Conservation (phyloP, 1,284 basidiomycete species). For the Moesziomyces sp. region DNA sequence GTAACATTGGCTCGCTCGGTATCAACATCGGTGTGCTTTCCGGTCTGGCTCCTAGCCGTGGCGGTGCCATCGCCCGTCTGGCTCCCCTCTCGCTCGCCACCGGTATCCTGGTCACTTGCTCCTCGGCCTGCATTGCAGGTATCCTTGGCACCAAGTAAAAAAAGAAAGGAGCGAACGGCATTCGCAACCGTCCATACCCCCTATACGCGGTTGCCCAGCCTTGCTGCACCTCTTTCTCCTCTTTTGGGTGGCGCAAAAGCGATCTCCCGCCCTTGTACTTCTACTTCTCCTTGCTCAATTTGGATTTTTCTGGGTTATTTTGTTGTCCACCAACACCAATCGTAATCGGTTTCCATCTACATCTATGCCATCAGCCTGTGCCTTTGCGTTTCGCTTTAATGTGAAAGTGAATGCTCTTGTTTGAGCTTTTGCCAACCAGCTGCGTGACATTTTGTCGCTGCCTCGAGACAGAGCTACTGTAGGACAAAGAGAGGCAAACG, state of each 20-base stretch:
- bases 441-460: too few relatives aligned
- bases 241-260: neutral
- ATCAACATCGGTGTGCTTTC: conserved; percentile 89
- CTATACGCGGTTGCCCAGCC: conserved; percentile 3
- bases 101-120: conserved; percentile 68
- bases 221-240: neutral
- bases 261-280: conserved; percentile 6
- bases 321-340: conserved; percentile 4
- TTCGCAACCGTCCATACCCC: conserved; percentile 21
- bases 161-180: neutral
- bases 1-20: conserved; percentile 80
- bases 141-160: conserved; percentile 57
- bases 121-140: conserved; percentile 69
- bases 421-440: too few relatives aligned
- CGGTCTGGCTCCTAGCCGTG: conserved; percentile 82
- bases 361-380: neutral
- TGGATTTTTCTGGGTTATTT: conserved; percentile 28
- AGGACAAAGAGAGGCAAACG: too few relatives aligned
- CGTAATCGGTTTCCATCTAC: conserved; percentile 13
- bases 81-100: conserved; percentile 74
- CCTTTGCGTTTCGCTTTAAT: too few relatives aligned
- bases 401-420: neutral
- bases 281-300: conserved; percentile 18
- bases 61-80: conserved; percentile 77
- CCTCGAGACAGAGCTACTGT: too few relatives aligned